Base-by-base conservation (phyloP, 2,329 filamentous ascomycete species). In the Xylariaceae sp. region DNA sequence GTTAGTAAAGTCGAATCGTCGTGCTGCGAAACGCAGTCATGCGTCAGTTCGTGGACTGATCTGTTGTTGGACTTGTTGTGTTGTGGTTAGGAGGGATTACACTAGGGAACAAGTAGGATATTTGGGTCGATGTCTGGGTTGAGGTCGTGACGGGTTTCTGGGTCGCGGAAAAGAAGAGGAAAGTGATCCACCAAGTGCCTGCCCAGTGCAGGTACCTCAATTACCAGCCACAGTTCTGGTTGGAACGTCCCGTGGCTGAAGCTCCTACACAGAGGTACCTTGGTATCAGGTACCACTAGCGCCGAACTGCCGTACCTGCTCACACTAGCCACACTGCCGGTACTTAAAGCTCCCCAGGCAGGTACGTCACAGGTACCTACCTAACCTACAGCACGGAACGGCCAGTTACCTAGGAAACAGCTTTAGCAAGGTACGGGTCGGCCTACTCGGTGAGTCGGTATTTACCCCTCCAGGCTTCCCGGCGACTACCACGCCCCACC, bases 21-120 rank as follows among this genome's bases (percentile, higher is more conserved):
- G 55, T 60, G 65, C 64, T 58, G 62, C 62, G 47, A 59, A 61
- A 56, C 23, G 65, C 62, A 64, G 64, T 62, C 54, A 35, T 58
- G n/a, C 2, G 56, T 47, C 7, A 4, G 13, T 18, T 57, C 18
- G 51, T 8, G 30, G 48, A 47, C 34, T 45, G 52, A 53, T 57
- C 49, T 56, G 56, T 42, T 57, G 45, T 55, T 39, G 10, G 4
- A 9, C 42, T 56, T 53, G 48, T 50, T 61, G 55, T 63, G 62
- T 64, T 62, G 35, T 57, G 62, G 56, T 49, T 47, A 45, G 47
- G 51, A 54, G 53, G 44, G 23, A 30, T 30, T 30, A 5, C 23
- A 30, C 23, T 30, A 30, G 23, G 23, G 23, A 30, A 30, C 23
- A 30, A 30, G 23, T 30, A 30, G 3, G 23, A 4, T 4, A 30